Evolutionary conservation across 2,329 filamentous ascomycete species (phyloP).

Genomic region (Colletotrichum cereale): DNA sequence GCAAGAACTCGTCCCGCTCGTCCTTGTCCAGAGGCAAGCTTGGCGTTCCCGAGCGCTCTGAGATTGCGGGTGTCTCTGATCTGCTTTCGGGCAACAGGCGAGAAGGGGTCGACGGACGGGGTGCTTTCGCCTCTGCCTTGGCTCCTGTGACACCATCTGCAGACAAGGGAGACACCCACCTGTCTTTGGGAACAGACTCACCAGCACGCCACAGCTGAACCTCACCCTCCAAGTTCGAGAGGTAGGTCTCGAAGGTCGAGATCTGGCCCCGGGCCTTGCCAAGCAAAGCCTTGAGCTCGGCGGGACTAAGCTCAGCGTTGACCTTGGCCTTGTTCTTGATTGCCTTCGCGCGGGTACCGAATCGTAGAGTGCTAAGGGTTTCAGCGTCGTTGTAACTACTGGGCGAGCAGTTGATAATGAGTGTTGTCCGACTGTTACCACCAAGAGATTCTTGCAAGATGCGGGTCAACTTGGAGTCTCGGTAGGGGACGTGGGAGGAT

Average conservation of each 20-base stretch:
- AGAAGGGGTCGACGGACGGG: constrained; percentile 66
- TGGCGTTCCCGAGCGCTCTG: constrained; percentile 88
- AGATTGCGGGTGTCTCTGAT: constrained; percentile 73
- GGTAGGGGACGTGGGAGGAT: constrained; percentile 95
- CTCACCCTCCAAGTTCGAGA: constrained; percentile 85
- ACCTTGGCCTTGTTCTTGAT: constrained; percentile 99
- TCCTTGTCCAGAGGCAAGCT: constrained; percentile 93
- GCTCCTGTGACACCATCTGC: constrained; percentile 60
- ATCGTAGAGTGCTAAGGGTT: constrained; percentile 90
- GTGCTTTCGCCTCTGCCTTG: constrained; percentile 57
- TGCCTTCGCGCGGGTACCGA: constrained; percentile 95
- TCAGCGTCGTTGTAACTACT: constrained; percentile 98
- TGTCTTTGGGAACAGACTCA: constrained; percentile 88
- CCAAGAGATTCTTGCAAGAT: constrained; percentile 97
- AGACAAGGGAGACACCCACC: constrained; percentile 79
- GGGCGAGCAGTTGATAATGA: constrained; percentile 99
- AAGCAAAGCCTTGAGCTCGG: constrained; percentile 92
- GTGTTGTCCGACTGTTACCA: constrained; percentile 97
- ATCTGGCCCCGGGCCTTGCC: constrained; percentile 93
- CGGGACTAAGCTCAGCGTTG: constrained; percentile 96
- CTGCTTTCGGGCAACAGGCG: constrained; percentile 68
- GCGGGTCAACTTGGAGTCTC: constrained; percentile 97
- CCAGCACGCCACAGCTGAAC: constrained; percentile 89
- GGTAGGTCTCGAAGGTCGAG: constrained; percentile 89
- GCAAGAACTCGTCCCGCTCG: constrained; percentile 94